phyloP scores from a whole-genome alignment of 2,329 filamentous ascomycete species.

The Parastagonospora nodorum region DNA sequence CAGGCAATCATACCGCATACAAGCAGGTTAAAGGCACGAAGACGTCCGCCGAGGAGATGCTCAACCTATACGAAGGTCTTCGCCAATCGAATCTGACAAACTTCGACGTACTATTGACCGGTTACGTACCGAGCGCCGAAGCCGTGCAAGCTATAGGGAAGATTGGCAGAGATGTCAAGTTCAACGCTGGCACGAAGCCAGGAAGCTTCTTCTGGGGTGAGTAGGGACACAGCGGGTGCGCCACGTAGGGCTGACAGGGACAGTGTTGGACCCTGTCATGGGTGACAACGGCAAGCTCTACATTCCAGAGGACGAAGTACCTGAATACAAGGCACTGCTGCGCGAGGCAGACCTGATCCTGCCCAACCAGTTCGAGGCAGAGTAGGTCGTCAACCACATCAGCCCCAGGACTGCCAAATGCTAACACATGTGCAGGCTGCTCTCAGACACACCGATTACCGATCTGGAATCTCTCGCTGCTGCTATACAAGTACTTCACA shows the following conservation, averaged over 20 bases:
- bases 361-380: constrained; percentile 96
- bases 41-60: constrained; percentile 80
- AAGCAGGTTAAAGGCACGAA: constrained; percentile 83
- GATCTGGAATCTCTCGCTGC: constrained; percentile 73
- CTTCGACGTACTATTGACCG: constrained; percentile 93
- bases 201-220: constrained; percentile 87
- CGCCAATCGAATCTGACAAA: constrained; percentile 81
- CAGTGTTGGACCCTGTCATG: constrained; percentile 95
- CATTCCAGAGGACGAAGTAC: constrained; percentile 88
- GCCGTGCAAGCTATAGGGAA: constrained; percentile 82
- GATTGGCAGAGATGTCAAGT: constrained; percentile 80
- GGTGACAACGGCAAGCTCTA: constrained; percentile 93
- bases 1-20: constrained; percentile 96
- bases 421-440: constrained; percentile 60
- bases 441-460: constrained; percentile 82
- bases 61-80: constrained; percentile 81
- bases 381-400: constrained; percentile 61
- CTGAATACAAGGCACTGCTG: constrained; percentile 82
- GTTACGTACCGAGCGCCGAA: constrained; percentile 88
- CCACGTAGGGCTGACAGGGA: constrained; percentile 17
- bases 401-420: background rate
- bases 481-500: constrained; percentile 79
- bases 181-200: constrained; percentile 64
- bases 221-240: constrained; percentile 14
- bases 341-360: constrained; percentile 86